phyloP scores from a whole-genome alignment of 2,329 filamentous ascomycete species.

The Teratosphaeria pseudoeucalypti region DNA sequence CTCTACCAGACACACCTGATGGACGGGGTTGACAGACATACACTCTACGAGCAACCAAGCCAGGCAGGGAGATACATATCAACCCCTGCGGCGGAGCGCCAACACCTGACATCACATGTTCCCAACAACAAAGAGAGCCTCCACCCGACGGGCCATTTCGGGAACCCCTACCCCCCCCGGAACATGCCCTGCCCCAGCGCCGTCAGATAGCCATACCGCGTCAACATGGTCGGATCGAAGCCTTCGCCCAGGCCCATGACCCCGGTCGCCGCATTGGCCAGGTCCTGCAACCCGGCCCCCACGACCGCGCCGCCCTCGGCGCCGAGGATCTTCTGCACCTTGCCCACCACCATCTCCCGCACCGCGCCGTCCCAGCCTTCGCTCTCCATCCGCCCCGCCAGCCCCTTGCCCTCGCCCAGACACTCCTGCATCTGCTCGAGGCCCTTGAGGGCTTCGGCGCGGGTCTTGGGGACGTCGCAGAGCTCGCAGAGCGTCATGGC shows the following conservation, averaged over 20 bases:
- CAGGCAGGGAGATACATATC: too few species aligned
- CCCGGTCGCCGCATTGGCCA: slow-evolving; percentile 40
- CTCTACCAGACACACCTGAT: too few species aligned
- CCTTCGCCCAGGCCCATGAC: slow-evolving; percentile 4
- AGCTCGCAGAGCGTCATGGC: slow-evolving; percentile 53
- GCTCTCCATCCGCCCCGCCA: slow-evolving; percentile 33
- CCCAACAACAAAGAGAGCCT: too few species aligned
- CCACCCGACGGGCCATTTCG: too few species aligned
- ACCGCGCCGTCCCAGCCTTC: slow-evolving; percentile 50
- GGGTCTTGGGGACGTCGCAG: slow-evolving; percentile 43
- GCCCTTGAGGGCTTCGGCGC: slow-evolving; percentile 46
- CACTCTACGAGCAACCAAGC: too few species aligned
- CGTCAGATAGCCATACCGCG: slow-evolving; percentile 29
- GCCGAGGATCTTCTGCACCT: slow-evolving; percentile 31
- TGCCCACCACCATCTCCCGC: slow-evolving; percentile 39
- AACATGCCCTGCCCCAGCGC: slow-evolving; percentile 28
- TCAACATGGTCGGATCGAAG: slow-evolving; percentile 29
- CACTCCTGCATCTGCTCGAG: slow-evolving; percentile 48
- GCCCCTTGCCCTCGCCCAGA: slow-evolving; percentile 32
- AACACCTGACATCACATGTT: too few species aligned
- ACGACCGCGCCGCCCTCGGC: slow-evolving; percentile 26
- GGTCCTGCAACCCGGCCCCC: slow-evolving; percentile 34
- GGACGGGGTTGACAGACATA: too few species aligned
- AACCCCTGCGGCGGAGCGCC: too few species aligned
- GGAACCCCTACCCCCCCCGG: too few species aligned